Evolutionary conservation across 2,329 filamentous ascomycete species (phyloP), one percentile per base, ranked within the genome.

Genomic region (Pseudocercospora pini-densiflorae): DNA sequence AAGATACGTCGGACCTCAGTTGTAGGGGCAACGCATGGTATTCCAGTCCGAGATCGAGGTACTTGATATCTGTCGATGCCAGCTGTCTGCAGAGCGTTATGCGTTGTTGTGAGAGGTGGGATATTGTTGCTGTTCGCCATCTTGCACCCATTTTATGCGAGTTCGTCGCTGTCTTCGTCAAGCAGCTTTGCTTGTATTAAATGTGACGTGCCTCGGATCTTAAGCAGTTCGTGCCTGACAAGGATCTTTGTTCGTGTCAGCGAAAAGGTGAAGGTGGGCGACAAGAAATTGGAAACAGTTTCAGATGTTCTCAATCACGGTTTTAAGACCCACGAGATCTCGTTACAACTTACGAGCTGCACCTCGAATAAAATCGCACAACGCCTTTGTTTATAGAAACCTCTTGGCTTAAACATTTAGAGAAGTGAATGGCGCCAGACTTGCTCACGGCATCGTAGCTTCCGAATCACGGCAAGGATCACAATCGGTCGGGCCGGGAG

Each of bases 11-110:
- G 2, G 9, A 16, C 24, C 61, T 45, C 24, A 66, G 55, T n/a
- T 63, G 54, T 7, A 63, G 51, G 19, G 64, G 64, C 10, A 66
- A 40, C 29, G 64, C 64, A 51, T 66, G 64, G 31, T 66, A 66
- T 53, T 66, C 64, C 19, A 66, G 27, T 5, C 64, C 64, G 12
- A 66, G 60, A 29, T 66, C 64, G 31, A 66, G 45, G 9, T 66
- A 66, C n/a, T 54, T 59, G 31, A 40, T 60, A 6, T 63, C 64
- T 29, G 47, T 57, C 14, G 47, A 29, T 36, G 64, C 21, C 31
- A 66, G 45, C 5, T 51, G 47, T 45, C 31, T 19, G 45, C 57
- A 53, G 14, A 66, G 58, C 1, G 40, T 55, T 47, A n/a, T 24
- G 27, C 61, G 61, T 27, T 33, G 31, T 16, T 21, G 19, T 29